A percentile compares a stretch with the other conserved stretches of the same genome.
Evolutionary conservation across 768 basidiomycete genomes (phyloP).

Genomic region (Boletus rufocinnamomeus): DNA sequence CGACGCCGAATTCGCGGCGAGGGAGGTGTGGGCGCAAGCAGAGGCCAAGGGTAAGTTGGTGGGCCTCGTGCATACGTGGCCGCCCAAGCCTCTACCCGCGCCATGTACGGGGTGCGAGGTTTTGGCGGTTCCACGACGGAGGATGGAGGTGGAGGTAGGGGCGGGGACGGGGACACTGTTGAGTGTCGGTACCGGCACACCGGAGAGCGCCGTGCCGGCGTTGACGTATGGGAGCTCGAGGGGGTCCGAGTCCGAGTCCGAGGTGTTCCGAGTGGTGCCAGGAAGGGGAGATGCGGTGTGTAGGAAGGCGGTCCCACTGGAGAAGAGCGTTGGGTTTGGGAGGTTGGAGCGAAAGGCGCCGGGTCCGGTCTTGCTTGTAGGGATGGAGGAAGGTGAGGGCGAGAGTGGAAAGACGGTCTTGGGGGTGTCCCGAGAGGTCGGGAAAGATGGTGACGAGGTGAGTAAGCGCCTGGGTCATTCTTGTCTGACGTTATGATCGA

Average conservation of each 20-base stretch:
- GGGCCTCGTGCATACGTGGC: constrained; percentile 26
- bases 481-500: not conserved
- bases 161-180: not conserved
- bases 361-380: not conserved
- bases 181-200: not conserved
- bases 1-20: constrained; percentile 21
- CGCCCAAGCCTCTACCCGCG: constrained; percentile 14
- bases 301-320: not conserved
- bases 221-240: constrained; percentile 18
- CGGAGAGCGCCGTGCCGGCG: constrained; percentile 7
- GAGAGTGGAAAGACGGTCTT: not conserved
- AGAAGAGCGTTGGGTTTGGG: constrained; percentile 11
- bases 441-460: not conserved
- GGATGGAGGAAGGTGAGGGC: not conserved
- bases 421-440: not conserved
- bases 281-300: not conserved
- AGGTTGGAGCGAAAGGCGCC: constrained; percentile 11
- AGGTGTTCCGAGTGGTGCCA: constrained; percentile 2
- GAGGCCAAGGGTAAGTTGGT: constrained; percentile 2
- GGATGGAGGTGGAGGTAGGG: not conserved
- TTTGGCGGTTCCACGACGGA: not conserved
- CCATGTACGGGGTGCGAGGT: constrained; percentile 11
- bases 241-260: constrained; percentile 10
- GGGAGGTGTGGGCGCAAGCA: not conserved
- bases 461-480: not conserved